These are phyloP conservation scores for Eimeria sp. DNA, from an alignment of 169 alveolate genomes.

Conservation along the genomic window DNA sequence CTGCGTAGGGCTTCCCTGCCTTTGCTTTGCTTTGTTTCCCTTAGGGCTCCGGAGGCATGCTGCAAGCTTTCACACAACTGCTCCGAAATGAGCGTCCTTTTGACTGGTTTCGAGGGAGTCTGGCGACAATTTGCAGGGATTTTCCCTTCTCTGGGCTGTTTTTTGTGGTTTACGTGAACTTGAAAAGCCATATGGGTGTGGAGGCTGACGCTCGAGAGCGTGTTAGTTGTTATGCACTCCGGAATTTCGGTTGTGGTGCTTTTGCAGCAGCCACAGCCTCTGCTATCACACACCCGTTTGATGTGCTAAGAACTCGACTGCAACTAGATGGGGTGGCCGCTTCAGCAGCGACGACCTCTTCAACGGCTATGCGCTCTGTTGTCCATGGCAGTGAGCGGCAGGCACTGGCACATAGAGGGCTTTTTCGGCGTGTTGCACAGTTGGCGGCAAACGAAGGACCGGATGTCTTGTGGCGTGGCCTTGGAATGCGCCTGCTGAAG, in stretches of 20 bases:
- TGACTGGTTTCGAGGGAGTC: conserved; percentile 73
- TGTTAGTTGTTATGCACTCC: conserved; percentile 47
- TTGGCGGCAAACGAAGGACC: conserved; percentile 77
- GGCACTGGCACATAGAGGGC: conserved; percentile 37
- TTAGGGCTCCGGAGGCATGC: conserved; percentile 60
- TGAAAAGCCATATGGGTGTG: conserved; percentile 41
- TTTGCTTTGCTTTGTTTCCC: background rate
- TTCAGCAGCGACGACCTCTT: background rate
- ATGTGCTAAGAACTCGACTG: conserved; percentile 84
- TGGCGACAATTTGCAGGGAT: conserved; percentile 83
- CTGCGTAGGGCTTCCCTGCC: background rate
- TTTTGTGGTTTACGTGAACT: conserved; percentile 55
- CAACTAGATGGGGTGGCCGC: conserved; percentile 82
- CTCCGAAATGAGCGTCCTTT: conserved; percentile 78
- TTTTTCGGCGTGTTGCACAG: conserved; percentile 39
- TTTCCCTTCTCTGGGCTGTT: conserved; percentile 82
- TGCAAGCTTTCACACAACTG: conserved; percentile 12
- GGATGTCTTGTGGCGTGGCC: conserved; percentile 82
- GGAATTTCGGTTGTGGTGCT: conserved; percentile 85
- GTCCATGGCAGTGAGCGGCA: background rate
- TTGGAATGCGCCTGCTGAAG: conserved; percentile 81
- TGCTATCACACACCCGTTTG: conserved; percentile 85
- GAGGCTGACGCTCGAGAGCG: conserved; percentile 57
- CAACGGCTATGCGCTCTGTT: background rate
- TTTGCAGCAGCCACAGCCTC: conserved; percentile 84